Evolutionary conservation across 768 basidiomycete species (phyloP).

Genomic region (Nidularia pulvinata): DNA sequence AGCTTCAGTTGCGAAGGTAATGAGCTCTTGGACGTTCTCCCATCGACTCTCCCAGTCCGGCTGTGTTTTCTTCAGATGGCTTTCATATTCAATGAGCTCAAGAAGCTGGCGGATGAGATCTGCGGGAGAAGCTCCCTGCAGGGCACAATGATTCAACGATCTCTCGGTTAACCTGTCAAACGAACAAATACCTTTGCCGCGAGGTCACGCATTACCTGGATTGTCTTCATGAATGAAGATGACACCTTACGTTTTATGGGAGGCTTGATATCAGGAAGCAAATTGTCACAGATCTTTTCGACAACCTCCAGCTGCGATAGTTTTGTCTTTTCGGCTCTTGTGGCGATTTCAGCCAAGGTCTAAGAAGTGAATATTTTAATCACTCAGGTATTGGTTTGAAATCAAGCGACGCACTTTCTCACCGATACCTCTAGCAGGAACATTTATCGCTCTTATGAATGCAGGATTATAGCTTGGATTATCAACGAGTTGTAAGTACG

Average conservation of each 20-base stretch:
- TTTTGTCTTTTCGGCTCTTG: slow-evolving; percentile 48
- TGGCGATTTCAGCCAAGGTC: slow-evolving; percentile 61
- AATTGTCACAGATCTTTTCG: slow-evolving; percentile 63
- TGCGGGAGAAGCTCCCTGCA: slow-evolving; percentile 58
- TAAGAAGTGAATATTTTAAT: slow-evolving; percentile 16
- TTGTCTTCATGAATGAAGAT: slow-evolving; percentile 51
- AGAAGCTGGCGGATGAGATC: slow-evolving; percentile 62
- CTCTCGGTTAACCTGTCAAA: not conserved
- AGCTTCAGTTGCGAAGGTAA: slow-evolving; percentile 71
- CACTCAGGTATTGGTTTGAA: not conserved
- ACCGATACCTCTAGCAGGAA: slow-evolving; percentile 72
- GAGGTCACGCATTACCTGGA: slow-evolving; percentile 49
- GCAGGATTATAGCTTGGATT: slow-evolving; percentile 70
- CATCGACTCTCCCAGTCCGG: slow-evolving; percentile 76
- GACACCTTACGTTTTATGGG: slow-evolving; percentile 62
- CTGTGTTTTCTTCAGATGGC: slow-evolving; percentile 67
- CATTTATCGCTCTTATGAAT: slow-evolving; percentile 70
- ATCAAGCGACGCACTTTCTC: slow-evolving; percentile 55
- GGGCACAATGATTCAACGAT: not conserved
- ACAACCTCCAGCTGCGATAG: slow-evolving; percentile 56
- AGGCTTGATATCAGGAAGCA: slow-evolving; percentile 64
- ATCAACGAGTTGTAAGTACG: slow-evolving; percentile 82
- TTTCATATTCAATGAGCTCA: slow-evolving; percentile 61
- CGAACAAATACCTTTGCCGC: slow-evolving; percentile 48
- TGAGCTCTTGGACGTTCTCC: slow-evolving; percentile 88